Evolutionary conservation across 164 flowering plant species (phyloP), one percentile per base, ranked within the genome.

Genomic region (Aristolochia contorta): DNA sequence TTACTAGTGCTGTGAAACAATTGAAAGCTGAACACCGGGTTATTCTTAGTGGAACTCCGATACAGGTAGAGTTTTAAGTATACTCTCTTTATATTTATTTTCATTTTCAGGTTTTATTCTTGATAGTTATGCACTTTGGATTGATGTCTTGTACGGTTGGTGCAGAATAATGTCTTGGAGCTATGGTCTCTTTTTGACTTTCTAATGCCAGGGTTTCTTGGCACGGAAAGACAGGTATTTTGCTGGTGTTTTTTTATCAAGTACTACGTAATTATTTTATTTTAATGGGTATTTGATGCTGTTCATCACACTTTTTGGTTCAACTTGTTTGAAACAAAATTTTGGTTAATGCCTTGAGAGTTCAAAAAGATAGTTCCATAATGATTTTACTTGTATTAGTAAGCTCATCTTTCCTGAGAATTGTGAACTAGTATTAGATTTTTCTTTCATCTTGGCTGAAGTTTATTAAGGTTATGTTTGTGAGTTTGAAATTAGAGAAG

Each of bases 171-270:
- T 64, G 75, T 91, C 59, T 78, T 90, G 85, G 99, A 94, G 71
- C 66, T 94, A 56, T 94, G 99, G 97, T 94, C 99, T 59, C 95
- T 94, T 62, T 94, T 94, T 78, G 97, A 94, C 82, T 94, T 91
- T 77, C 76, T 94, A 53, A 94, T 94, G 99, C 99, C 99, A 12
- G 99, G 96, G 23, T 94, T 94, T 79, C 97, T 94, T 62, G 99
- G 99, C 66, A 86, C 96, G 19, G 99, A 94, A 68, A 80, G 96
- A 79, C 97, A 94, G 69, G 98, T 89, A 22, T 18, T 30, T 25
- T 47, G 20, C 32, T 54, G 14, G 47, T 48, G 23, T 21, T 56
- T 16, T 15, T 22, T 18, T 58, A 37, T 37, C 12, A 37, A 6
- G 43, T 37, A 10, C 43, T 3, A 37, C 12, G 4, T 49, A 49